A percentile compares a stretch with the other conserved stretches of the same genome.
Conservation (phyloP, 148 eudicot genomes). For the Chenopodium berlandieri region DNA sequence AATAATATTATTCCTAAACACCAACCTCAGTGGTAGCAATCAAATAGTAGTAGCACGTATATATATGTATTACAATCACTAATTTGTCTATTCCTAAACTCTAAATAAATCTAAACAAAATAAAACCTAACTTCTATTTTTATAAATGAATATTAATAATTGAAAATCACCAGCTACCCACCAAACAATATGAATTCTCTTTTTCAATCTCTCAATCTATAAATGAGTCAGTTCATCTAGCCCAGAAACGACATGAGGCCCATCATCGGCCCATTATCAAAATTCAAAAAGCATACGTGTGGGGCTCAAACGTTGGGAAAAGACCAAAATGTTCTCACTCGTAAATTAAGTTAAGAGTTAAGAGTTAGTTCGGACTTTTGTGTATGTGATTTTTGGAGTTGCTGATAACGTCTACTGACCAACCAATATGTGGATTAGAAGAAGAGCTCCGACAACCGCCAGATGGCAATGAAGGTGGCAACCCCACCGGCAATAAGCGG, state of each 20-base stretch:
- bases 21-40: slow-evolving; percentile 8
- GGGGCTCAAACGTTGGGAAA: neutral
- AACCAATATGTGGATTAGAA: slow-evolving; percentile 23
- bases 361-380: slow-evolving; percentile 9
- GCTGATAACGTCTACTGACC: neutral
- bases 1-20: neutral
- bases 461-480: slow-evolving; percentile 34
- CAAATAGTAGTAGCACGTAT: neutral
- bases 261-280: slow-evolving; percentile 14
- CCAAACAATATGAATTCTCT: slow-evolving; percentile 3
- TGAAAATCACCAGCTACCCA: neutral
- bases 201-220: neutral
- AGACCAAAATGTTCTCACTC: neutral
- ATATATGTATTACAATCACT: neutral
- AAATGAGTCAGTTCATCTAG: slow-evolving; percentile 4
- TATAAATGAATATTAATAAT: neutral
- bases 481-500: slow-evolving; percentile 35
- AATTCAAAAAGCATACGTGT: neutral
- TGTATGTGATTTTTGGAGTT: neutral
- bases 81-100: neutral
- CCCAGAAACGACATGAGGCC: neutral
- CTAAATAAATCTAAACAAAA: too few relatives aligned
- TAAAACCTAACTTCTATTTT: neutral
- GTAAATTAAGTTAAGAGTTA: neutral
- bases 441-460: slow-evolving; percentile 36